Percentiles rank a stretch among this genome's conserved stretches.
Conservation (phyloP, 345 rosid species). For the Heritiera fomes region DNA sequence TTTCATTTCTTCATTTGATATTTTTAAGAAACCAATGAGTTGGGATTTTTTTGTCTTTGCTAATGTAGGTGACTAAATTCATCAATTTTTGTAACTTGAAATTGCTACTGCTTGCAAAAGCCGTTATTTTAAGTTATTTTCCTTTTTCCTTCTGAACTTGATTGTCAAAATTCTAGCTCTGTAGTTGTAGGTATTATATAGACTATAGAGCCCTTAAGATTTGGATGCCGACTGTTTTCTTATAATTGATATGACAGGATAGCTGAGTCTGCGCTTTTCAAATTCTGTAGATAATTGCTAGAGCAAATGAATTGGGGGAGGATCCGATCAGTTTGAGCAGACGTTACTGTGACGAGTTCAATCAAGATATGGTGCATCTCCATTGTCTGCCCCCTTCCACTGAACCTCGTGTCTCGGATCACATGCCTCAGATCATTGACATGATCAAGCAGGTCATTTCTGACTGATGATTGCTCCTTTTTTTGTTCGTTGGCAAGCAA, state of each 20-base stretch:
- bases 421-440: conserved; percentile 83
- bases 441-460: conserved; percentile 75
- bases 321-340: conserved; percentile 87
- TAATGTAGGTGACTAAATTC: background rate
- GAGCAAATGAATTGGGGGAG: conserved; percentile 88
- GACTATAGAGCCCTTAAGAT: conserved; percentile 2
- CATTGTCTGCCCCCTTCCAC: conserved; percentile 79
- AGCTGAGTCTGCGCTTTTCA: conserved; percentile 48
- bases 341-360: conserved; percentile 81
- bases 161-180: background rate
- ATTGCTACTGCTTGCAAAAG: background rate
- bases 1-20: background rate
- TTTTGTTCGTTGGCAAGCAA: background rate
- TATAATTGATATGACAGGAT: conserved; percentile 46
- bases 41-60: background rate
- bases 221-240: conserved; percentile 43
- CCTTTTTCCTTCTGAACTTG: background rate
- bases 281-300: conserved; percentile 73
- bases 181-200: background rate
- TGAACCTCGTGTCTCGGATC: conserved; percentile 91
- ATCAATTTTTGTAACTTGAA: conserved; percentile 2
- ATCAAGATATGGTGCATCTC: conserved; percentile 71
- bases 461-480: background rate
- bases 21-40: background rate
- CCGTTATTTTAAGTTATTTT: background rate